These are phyloP conservation scores for Kodamaea ohmeri DNA, from an alignment of 1,139 yeast genomes.

Conservation along the genomic window DNA sequence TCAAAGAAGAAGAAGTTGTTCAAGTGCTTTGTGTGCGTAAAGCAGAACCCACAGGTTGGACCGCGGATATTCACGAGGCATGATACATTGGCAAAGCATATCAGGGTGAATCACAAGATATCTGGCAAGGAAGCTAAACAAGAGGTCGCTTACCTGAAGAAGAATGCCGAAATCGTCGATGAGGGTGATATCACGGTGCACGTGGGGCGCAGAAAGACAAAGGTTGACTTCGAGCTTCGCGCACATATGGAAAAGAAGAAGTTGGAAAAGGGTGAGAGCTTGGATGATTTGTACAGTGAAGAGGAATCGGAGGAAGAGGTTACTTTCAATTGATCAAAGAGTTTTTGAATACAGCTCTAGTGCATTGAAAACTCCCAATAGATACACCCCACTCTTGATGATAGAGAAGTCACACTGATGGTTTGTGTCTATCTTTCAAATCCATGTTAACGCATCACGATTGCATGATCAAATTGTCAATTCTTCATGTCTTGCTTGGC, in stretches of 20 bases:
- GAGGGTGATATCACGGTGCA: slow-evolving; percentile 48
- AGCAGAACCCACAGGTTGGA: slow-evolving; percentile 49
- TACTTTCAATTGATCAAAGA: background rate
- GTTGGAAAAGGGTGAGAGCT: slow-evolving; percentile 20
- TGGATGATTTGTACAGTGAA: slow-evolving; percentile 20
- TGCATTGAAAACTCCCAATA: too few species aligned
- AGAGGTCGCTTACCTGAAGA: slow-evolving; percentile 48
- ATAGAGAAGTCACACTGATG: too few species aligned
- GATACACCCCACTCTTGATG: too few species aligned
- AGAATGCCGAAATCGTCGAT: slow-evolving; percentile 45
- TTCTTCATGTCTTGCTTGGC: too few species aligned
- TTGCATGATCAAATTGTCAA: too few species aligned
- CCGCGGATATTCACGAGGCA: slow-evolving; percentile 84
- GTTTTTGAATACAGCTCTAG: too few species aligned
- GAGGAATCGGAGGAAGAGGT: slow-evolving; percentile 22
- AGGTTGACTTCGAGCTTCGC: slow-evolving; percentile 47
- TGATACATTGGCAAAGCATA: slow-evolving; percentile 92
- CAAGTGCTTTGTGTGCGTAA: slow-evolving; percentile 83
- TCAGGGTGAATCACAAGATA: slow-evolving; percentile 81
- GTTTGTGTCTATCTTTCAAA: too few species aligned
- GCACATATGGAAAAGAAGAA: slow-evolving; percentile 47
- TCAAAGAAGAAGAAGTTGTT: slow-evolving; percentile 82
- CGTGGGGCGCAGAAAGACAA: slow-evolving; percentile 48
- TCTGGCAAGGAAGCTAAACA: slow-evolving; percentile 64
- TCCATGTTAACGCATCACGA: too few species aligned